Evolutionary conservation across 192 early-diverging fungal genomes (phyloP).

Genomic region (Gigaspora rosea): DNA sequence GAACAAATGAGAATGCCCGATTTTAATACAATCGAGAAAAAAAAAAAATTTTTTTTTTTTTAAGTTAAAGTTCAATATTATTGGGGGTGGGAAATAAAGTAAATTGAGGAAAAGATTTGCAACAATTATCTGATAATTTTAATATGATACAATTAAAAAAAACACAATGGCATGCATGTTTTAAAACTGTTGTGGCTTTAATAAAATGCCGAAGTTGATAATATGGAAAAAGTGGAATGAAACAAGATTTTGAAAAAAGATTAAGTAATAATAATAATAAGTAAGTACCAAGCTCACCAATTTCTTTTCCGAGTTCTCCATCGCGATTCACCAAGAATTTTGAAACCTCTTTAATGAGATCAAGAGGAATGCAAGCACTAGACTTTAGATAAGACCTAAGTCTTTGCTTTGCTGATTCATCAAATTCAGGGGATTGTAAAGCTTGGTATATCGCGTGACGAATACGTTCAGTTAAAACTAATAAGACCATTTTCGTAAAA

Average conservation of each 20-base stretch:
- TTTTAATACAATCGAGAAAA: no score
- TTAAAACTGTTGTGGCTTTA: no score
- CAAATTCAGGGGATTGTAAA: constrained; percentile 34
- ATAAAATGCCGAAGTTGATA: no score
- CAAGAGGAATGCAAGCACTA: constrained; percentile 26
- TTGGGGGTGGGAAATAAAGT: no score
- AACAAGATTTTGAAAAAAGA: background rate
- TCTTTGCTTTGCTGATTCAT: constrained; percentile 29
- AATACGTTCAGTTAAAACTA: constrained; percentile 37
- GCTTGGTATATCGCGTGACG: constrained; percentile 27
- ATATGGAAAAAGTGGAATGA: background rate
- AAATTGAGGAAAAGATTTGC: no score
- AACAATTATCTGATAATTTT: no score
- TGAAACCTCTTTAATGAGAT: constrained; percentile 36
- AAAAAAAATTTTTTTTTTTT: no score
- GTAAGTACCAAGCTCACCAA: constrained; percentile 16
- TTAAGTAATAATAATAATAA: background rate
- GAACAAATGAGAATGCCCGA: no score
- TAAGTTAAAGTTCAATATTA: no score
- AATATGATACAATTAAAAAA: no score
- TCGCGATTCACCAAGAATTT: constrained; percentile 30
- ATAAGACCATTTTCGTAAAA: constrained; percentile 28
- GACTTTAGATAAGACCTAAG: constrained; percentile 26
- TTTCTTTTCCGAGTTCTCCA: constrained; percentile 35
- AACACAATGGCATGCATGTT: no score